phyloP scores from a whole-genome alignment of 768 basidiomycete genomes.

The Hygrophorus pudorinus region DNA sequence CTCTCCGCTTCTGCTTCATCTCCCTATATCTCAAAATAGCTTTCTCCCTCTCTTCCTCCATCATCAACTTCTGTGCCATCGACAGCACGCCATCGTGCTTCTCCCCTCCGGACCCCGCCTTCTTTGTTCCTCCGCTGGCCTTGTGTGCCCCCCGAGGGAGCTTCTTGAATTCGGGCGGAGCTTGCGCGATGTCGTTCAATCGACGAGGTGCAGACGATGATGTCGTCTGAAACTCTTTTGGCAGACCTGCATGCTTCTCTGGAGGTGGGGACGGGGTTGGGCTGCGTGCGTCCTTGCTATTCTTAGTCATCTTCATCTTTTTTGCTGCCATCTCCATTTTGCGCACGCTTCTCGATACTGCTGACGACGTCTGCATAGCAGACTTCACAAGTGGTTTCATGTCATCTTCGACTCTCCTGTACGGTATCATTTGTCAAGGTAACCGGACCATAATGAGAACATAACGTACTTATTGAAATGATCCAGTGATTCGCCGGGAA shows the following conservation, averaged over 20 bases:
- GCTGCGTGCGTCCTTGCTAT: slow-evolving; percentile 4
- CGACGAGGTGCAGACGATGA: slow-evolving; percentile 51
- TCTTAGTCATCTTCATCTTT: slow-evolving; percentile 14
- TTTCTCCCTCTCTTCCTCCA: slow-evolving; percentile 67
- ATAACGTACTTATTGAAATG: slow-evolving; percentile 65
- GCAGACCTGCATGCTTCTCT: slow-evolving; percentile 18
- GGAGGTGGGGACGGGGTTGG: slow-evolving; percentile 8
- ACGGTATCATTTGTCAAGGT: slow-evolving; percentile 2
- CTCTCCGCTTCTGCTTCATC: slow-evolving; percentile 43
- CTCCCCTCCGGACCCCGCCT: slow-evolving; percentile 12
- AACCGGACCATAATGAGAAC: neutral
- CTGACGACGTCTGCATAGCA: slow-evolving; percentile 49
- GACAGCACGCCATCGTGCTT: slow-evolving; percentile 44
- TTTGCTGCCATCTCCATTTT: slow-evolving; percentile 30
- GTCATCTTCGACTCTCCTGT: slow-evolving; percentile 63
- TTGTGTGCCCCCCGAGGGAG: slow-evolving; percentile 37
- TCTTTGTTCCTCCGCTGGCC: slow-evolving; percentile 5
- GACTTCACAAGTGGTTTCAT: slow-evolving; percentile 56
- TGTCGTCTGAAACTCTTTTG: slow-evolving; percentile 39
- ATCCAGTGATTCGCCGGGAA: slow-evolving; percentile 59
- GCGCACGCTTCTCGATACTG: slow-evolving; percentile 33
- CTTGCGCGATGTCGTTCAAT: slow-evolving; percentile 49
- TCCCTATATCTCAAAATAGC: slow-evolving; percentile 59
- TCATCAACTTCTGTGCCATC: slow-evolving; percentile 67
- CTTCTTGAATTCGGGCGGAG: slow-evolving; percentile 23